phyloP scores from a whole-genome alignment of 1,284 basidiomycete genomes.

The Apiotrichum laibachii region DNA sequence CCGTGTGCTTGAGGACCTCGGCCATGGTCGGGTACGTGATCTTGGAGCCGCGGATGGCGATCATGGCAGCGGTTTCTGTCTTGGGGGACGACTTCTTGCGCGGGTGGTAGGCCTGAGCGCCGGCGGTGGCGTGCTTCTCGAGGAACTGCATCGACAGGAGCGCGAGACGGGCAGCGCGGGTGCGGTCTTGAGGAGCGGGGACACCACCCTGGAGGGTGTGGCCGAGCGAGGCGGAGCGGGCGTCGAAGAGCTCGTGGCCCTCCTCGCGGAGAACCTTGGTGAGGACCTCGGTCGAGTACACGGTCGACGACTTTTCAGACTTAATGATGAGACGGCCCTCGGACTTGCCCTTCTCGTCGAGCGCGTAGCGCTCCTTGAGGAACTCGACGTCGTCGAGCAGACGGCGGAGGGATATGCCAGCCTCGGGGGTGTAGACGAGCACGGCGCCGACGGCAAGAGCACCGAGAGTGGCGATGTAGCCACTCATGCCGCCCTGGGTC shows the following conservation, averaged over 20 bases:
- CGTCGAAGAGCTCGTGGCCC: conserved; percentile 85
- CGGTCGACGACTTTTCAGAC: conserved; percentile 82
- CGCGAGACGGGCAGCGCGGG: conserved; percentile 83
- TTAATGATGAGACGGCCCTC: conserved; percentile 90
- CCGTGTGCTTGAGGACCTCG: conserved; percentile 80
- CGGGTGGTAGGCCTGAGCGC: conserved; percentile 33
- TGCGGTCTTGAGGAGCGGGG: conserved; percentile 89
- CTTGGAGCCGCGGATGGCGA: conserved; percentile 78
- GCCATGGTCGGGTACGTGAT: conserved; percentile 78
- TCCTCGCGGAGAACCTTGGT: conserved; percentile 94
- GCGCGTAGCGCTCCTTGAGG: conserved; percentile 77
- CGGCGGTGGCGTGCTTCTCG: conserved; percentile 67
- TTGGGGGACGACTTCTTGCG: conserved; percentile 27
- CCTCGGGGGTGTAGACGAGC: conserved; percentile 91
- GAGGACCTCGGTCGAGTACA: conserved; percentile 89
- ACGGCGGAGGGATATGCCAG: conserved; percentile 76
- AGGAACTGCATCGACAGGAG: conserved; percentile 93
- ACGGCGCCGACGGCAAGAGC: conserved; percentile 89
- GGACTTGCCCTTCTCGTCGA: conserved; percentile 83
- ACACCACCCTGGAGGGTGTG: conserved; percentile 95
- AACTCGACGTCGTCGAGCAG: conserved; percentile 84
- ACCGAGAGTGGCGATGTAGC: conserved; percentile 92
- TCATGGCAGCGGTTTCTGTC: conserved; percentile 70
- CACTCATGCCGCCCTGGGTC: conserved; percentile 94
- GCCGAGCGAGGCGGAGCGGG: conserved; percentile 87